A percentile compares a stretch with the other conserved stretches of the same genome.
Evolutionary conservation across 352 stramenopile species (phyloP).

Genomic region (Globisporangium perplexum): DNA sequence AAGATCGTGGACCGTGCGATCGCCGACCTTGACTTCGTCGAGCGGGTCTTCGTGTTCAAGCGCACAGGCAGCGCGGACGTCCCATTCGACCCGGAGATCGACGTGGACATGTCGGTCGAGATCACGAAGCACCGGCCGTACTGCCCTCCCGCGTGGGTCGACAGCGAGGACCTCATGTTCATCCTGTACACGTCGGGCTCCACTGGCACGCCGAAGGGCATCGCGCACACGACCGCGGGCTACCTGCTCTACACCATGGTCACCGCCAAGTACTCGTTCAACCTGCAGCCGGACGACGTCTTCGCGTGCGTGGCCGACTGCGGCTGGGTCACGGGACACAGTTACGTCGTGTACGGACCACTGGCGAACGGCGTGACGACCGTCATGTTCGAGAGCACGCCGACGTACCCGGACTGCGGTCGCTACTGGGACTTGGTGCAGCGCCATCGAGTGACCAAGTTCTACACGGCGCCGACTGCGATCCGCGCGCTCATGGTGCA

Average conservation of each 20-base stretch:
- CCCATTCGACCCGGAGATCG: slow-evolving; percentile 66
- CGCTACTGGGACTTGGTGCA: slow-evolving; percentile 98
- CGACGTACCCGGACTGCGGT: slow-evolving; percentile 94
- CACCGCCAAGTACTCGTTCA: slow-evolving; percentile 93
- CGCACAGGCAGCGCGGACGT: slow-evolving; percentile 72
- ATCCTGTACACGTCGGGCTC: slow-evolving; percentile 98
- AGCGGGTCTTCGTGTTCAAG: slow-evolving; percentile 95
- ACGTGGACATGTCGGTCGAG: slow-evolving; percentile 93
- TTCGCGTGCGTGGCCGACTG: slow-evolving; percentile 94
- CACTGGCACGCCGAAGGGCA: slow-evolving; percentile 94
- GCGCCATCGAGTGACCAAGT: slow-evolving; percentile 95
- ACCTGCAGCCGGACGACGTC: slow-evolving; percentile 91
- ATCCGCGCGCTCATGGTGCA: slow-evolving; percentile 97
- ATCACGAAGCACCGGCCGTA: slow-evolving; percentile 90
- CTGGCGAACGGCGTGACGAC: slow-evolving; percentile 96
- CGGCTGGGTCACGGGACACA: slow-evolving; percentile 98
- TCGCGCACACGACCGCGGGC: slow-evolving; percentile 94
- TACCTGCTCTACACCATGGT: slow-evolving; percentile 94
- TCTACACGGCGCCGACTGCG: slow-evolving; percentile 93
- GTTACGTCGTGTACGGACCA: slow-evolving; percentile 96
- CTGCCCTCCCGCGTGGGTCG: slow-evolving; percentile 94
- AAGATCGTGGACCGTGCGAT: slow-evolving; percentile 94
- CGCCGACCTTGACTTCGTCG: slow-evolving; percentile 82
- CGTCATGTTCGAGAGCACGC: slow-evolving; percentile 98
- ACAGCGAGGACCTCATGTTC: slow-evolving; percentile 95